A percentile compares a stretch with the other conserved stretches of the same genome.
These are phyloP conservation scores for Paecilomyces niveus DNA, from an alignment of 2,329 filamentous ascomycete genomes.

Conservation along the genomic window DNA sequence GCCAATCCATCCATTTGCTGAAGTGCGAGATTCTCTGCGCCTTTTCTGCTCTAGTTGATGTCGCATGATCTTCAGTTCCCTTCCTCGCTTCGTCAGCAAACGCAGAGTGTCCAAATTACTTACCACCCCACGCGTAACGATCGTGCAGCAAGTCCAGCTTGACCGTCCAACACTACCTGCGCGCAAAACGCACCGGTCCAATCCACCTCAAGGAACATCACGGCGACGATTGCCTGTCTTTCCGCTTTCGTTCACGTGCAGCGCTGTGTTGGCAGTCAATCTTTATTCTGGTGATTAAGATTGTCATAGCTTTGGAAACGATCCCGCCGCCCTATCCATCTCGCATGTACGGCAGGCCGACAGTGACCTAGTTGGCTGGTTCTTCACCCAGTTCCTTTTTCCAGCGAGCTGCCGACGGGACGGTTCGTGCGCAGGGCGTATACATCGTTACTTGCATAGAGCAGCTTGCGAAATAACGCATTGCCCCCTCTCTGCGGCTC, in stretches of 20 bases:
- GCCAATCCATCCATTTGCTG: neutral
- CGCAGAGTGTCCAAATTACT: neutral
- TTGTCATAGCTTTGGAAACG: neutral
- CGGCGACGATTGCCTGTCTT: slow-evolving; percentile 8
- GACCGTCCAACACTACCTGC: neutral
- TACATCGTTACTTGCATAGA: slow-evolving; percentile 11
- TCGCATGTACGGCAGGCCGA: slow-evolving; percentile 1
- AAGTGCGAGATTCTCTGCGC: neutral
- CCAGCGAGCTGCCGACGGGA: neutral
- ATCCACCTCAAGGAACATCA: slow-evolving; percentile 3
- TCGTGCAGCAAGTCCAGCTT: slow-evolving; percentile 1
- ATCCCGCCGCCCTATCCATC: neutral
- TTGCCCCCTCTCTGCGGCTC: slow-evolving; percentile 2
- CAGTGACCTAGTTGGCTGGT: neutral
- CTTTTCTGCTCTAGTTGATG: neutral
- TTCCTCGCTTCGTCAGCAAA: neutral
- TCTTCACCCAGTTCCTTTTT: slow-evolving; percentile 1
- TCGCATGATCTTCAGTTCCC: neutral
- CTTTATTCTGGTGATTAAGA: neutral
- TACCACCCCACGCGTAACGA: slow-evolving; percentile 1
- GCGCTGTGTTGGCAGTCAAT: slow-evolving; percentile 9
- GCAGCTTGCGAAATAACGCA: slow-evolving; percentile 6
- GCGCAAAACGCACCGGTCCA: neutral
- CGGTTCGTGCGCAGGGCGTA: slow-evolving; percentile 4
- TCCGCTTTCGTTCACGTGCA: slow-evolving; percentile 11